Conservation (phyloP, 208 protist genomes). For the Trypanosoma scelopori region DNA sequence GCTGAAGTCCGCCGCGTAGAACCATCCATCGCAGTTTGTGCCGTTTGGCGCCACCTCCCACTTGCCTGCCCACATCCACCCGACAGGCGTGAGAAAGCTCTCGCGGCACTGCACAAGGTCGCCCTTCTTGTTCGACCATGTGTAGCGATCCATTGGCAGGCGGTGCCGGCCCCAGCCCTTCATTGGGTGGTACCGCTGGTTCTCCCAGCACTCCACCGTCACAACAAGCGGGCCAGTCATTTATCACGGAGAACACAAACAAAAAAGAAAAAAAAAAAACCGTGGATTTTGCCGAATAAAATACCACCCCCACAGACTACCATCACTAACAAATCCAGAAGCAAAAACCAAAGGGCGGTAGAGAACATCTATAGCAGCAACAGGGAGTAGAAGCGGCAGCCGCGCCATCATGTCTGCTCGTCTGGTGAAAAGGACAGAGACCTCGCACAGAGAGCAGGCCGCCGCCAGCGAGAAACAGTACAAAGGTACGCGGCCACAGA, state of each 20-base stretch:
- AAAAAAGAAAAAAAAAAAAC: conserved; percentile 2
- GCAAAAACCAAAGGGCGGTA: too few species aligned
- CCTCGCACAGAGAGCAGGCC: too few species aligned
- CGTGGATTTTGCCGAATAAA: neutral
- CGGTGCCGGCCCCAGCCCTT: conserved; percentile 27
- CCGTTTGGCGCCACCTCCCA: conserved; percentile 28
- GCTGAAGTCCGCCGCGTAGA: conserved; percentile 35
- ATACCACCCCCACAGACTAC: neutral
- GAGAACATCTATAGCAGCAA: too few species aligned
- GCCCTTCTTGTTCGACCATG: conserved; percentile 39
- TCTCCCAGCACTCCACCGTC: conserved; percentile 38
- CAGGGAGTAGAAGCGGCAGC: too few species aligned
- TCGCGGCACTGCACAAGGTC: conserved; percentile 11
- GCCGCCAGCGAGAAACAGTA: too few species aligned
- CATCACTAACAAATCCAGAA: neutral
- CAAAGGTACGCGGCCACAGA: too few species aligned
- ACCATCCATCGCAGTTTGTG: conserved; percentile 26
- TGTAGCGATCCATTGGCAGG: conserved; percentile 29
- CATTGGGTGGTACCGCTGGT: conserved; percentile 33
- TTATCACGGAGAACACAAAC: conserved; percentile 1
- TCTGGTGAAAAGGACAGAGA: too few species aligned
- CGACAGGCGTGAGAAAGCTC: conserved; percentile 23
- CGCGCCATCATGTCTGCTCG: too few species aligned
- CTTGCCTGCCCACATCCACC: conserved; percentile 25
- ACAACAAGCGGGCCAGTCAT: conserved; percentile 21